phyloP scores from a whole-genome alignment of 176 grass and related monocot genomes.

The Hsuehochloa calcarea region DNA sequence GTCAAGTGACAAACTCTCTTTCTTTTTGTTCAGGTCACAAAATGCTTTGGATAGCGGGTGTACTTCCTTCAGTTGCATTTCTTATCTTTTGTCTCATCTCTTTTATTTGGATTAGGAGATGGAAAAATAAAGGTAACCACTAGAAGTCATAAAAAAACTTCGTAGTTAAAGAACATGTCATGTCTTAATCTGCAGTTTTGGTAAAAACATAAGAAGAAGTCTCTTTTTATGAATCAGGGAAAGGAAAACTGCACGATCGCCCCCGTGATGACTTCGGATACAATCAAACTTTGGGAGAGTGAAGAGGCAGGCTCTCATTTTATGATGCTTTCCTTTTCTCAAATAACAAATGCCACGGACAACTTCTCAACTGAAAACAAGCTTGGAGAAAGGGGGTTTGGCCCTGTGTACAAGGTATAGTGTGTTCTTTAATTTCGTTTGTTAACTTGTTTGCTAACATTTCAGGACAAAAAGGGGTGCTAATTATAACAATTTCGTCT shows the following conservation, averaged over 20 bases:
- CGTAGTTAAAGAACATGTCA: not conserved
- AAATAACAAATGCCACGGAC: conserved; percentile 26
- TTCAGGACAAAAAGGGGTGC: not conserved
- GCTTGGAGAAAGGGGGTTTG: conserved; percentile 54
- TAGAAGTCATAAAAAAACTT: not conserved
- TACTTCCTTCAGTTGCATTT: conserved; percentile 11
- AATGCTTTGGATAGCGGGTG: conserved; percentile 21
- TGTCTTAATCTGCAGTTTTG: not conserved
- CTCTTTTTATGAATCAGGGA: conserved; percentile 23
- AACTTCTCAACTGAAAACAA: conserved; percentile 37
- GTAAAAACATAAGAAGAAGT: not conserved
- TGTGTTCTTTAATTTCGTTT: not conserved
- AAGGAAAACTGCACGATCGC: conserved; percentile 2
- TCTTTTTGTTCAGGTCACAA: conserved; percentile 30
- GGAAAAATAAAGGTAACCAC: conserved; percentile 25
- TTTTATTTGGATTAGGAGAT: conserved; percentile 31
- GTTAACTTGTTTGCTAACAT: not conserved
- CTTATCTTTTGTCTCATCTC: conserved; percentile 22
- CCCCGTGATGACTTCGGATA: not conserved
- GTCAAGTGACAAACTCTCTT: conserved; percentile 5
- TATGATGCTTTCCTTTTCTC: conserved; percentile 24
- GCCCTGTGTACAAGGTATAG: conserved; percentile 51
- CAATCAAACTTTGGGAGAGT: conserved; percentile 38
- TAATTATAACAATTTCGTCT: not conserved
- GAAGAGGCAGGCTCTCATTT: conserved; percentile 21